phyloP scores from a whole-genome alignment of 2,329 filamentous ascomycete species.

The Keithomyces neogunnii region DNA sequence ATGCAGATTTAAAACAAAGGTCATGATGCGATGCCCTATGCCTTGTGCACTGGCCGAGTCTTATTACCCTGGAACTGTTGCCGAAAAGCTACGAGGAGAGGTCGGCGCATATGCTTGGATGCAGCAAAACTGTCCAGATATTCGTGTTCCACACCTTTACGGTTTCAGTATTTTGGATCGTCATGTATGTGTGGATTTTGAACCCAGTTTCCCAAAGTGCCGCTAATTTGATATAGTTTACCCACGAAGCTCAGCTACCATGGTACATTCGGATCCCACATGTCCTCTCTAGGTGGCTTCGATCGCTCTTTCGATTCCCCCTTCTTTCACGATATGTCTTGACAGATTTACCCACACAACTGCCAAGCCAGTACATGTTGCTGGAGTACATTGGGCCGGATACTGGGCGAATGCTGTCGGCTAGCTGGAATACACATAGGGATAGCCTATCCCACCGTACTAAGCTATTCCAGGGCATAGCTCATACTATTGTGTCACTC shows the following conservation, averaged over 20 bases:
- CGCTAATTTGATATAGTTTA: constrained; percentile 8
- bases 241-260: constrained; percentile 8
- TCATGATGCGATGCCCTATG: constrained; percentile 23
- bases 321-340: constrained; percentile 6
- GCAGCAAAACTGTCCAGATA: constrained; percentile 16
- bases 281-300: constrained; percentile 1
- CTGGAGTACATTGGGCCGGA: constrained; percentile 17
- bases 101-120: constrained; percentile 18
- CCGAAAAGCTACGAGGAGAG: constrained; percentile 32
- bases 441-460: constrained; percentile 8
- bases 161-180: constrained; percentile 13
- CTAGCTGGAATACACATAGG: constrained; percentile 14
- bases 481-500: constrained; percentile 18
- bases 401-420: constrained; percentile 18
- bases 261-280: constrained; percentile 6
- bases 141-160: constrained; percentile 16
- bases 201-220: not conserved
- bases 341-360: constrained; percentile 1
- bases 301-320: constrained; percentile 2
- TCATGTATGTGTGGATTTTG: constrained; percentile 5
- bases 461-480: constrained; percentile 20
- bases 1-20: constrained; percentile 11
- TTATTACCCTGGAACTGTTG: constrained; percentile 3
- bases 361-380: constrained; percentile 13
- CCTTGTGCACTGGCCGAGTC: constrained; percentile 19